These are phyloP conservation scores for Fusarium xyrophilum DNA, from an alignment of 2,329 filamentous ascomycete genomes.

Conservation along the genomic window DNA sequence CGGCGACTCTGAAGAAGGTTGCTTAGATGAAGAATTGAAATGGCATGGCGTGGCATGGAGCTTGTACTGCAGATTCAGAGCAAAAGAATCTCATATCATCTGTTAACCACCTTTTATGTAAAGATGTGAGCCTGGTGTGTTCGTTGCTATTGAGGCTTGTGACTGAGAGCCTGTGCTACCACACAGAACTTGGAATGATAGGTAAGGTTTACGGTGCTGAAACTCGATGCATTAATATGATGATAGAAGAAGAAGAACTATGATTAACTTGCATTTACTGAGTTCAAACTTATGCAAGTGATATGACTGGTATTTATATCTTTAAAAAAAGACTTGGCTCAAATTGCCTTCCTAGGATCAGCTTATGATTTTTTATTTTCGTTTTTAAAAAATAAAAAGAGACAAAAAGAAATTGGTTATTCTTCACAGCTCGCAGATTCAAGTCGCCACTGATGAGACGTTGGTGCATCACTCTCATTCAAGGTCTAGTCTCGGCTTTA, in stretches of 20 bases:
- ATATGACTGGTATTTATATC: not conserved
- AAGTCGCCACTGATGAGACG: not conserved
- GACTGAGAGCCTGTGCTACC: too few relatives aligned
- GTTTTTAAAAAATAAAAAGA: too few relatives aligned
- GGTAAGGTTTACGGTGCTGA: too few relatives aligned
- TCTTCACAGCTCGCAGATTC: not conserved
- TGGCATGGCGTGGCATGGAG: not conserved
- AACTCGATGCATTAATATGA: too few relatives aligned
- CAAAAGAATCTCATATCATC: not conserved
- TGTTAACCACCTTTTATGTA: not conserved
- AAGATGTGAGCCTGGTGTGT: too few relatives aligned
- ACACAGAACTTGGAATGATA: too few relatives aligned
- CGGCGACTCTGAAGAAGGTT: constrained; percentile 9
- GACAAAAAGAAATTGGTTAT: too few relatives aligned
- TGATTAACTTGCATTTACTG: not conserved
- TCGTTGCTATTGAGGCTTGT: too few relatives aligned
- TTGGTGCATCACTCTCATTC: not conserved
- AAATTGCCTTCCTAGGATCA: not conserved
- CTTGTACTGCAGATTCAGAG: not conserved
- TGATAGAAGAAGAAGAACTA: too few relatives aligned
- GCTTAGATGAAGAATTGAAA: not conserved
- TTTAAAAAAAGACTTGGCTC: not conserved
- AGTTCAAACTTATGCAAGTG: not conserved
- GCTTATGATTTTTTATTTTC: not conserved
- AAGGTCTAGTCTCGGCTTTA: not conserved